phyloP scores from a whole-genome alignment of 2,329 filamentous ascomycete species.

The Arthrocladium fulminans region DNA sequence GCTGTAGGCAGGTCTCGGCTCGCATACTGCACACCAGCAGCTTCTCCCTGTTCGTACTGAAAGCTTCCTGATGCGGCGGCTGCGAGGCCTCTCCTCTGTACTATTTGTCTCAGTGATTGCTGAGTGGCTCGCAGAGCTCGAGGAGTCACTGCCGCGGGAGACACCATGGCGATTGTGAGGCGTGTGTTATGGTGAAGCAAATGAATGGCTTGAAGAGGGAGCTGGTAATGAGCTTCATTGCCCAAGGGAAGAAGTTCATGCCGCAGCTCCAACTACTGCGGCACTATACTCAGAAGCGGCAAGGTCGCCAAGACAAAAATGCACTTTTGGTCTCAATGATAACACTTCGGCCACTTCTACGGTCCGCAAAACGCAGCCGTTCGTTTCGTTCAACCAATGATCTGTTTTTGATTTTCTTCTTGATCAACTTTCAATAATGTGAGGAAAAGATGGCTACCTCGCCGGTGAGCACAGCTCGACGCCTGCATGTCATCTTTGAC shows the following conservation, averaged over 20 bases:
- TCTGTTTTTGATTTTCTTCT: neutral
- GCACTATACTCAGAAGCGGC: neutral
- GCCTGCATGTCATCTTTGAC: neutral
- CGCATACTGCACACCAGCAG: slow-evolving; percentile 83
- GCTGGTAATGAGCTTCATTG: neutral
- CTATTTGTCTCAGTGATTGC: slow-evolving; percentile 49
- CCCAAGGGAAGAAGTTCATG: slow-evolving; percentile 1
- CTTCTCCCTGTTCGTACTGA: slow-evolving; percentile 79
- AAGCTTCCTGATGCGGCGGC: slow-evolving; percentile 64
- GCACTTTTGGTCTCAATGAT: neutral
- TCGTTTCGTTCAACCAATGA: slow-evolving; percentile 3
- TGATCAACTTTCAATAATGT: neutral
- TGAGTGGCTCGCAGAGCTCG: slow-evolving; percentile 55
- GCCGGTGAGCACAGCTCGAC: neutral
- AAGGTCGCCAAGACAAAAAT: slow-evolving; percentile 2
- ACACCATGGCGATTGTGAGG: slow-evolving; percentile 51
- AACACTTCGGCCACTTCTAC: neutral
- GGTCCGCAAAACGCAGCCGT: neutral
- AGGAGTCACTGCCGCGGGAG: slow-evolving; percentile 56
- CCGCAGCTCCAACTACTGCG: neutral
- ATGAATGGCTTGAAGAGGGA: neutral
- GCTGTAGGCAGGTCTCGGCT: slow-evolving; percentile 81
- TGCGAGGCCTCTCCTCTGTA: slow-evolving; percentile 53
- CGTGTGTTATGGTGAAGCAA: neutral
- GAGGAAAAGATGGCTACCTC: slow-evolving; percentile 2